Base-by-base conservation (phyloP, 2,329 filamentous ascomycete species). In the Xylariaceae sp. region DNA sequence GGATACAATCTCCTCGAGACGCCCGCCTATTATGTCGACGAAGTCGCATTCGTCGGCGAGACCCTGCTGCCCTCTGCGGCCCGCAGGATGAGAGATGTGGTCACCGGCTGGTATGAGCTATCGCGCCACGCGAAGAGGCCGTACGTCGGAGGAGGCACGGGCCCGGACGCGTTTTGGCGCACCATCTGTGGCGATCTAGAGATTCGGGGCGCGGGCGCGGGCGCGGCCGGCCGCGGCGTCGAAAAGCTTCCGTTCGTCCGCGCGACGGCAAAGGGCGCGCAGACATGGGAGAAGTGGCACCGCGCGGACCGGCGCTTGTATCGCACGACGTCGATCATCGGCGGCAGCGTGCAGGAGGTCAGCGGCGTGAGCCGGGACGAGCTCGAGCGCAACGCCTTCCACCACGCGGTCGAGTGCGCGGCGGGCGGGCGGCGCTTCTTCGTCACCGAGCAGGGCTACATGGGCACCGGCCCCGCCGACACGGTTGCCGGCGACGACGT, bases 341-440 rank as follows among this genome's bases (percentile, higher is more conserved):
- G 32, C 8, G 41, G 32, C 11, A 11, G 39, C 27, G 44, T 36
- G 41, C 29, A 42, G 15, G 43, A 44, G 30, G 36, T 32, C 5
- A 32, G 30, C 7, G 27, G 23, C 10, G 36, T 32, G 4, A 32
- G 30, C 7, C 26, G 23, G 7, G 21, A 23, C 21, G 21, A 23
- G 21, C 8, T 12, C 21, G 12, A 23, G 21, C 37, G 32, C 15
- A 42, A 46, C 19, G 33, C 37, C 11, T 44, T 46, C 19, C 41
- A 46, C 23, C 39, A 46, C 21, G 29, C 43, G 5, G 11, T 46
- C 11, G 37, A 42, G 18, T 46, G 43, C n/a, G 39, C 43, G 21
- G 40, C 43, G 8, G 41, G 43, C 5, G 35, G 35, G 3, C 37
- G 43, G n/a, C 30, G 41, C 9, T 42, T 46, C 33, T 46, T 46